Evolutionary conservation across 495 filamentous ascomycete species (phyloP).

Genomic region (Neurospora tetrasperma): DNA sequence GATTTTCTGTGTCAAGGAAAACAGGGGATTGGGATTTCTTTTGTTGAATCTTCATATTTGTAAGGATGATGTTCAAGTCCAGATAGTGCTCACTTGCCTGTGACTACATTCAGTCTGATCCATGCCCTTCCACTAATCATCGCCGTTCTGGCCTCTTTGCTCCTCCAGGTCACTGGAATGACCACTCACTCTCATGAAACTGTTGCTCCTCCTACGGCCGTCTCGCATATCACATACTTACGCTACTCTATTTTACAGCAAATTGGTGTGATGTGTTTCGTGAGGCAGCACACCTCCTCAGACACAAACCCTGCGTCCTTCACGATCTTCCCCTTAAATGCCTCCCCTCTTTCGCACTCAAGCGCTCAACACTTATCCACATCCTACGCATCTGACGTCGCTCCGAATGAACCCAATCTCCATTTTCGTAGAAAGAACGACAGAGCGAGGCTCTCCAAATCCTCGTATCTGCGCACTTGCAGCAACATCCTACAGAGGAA

Average conservation of each 20-base stretch:
- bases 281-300: background rate
- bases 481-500: background rate
- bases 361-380: background rate
- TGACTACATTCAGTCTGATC: background rate
- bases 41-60: background rate
- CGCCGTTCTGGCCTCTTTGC: background rate
- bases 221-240: background rate
- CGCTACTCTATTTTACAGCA: background rate
- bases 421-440: background rate
- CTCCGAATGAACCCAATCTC: background rate
- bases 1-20: background rate
- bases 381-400: background rate
- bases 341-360: background rate
- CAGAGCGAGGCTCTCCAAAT: background rate
- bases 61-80: background rate
- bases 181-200: background rate
- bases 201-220: background rate
- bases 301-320: background rate
- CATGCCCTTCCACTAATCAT: background rate
- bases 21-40: background rate
- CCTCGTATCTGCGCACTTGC: background rate
- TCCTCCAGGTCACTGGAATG: background rate
- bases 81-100: background rate
- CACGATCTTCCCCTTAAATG: background rate
- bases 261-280: background rate